Conservation (phyloP, 176 grass and related monocot species). For the Oryza coarctata region DNA sequence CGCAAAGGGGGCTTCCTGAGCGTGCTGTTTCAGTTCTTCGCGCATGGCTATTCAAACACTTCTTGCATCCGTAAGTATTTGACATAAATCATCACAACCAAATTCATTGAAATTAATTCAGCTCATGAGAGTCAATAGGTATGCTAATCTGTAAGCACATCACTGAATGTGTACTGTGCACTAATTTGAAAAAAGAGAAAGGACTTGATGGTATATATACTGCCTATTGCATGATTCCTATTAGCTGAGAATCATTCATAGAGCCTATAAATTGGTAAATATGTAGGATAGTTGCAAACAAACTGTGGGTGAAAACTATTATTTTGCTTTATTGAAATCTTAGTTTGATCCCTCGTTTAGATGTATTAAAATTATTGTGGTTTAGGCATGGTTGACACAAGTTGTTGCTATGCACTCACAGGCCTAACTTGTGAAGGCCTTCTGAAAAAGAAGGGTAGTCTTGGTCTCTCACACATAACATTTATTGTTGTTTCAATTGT, state of each 20-base stretch:
- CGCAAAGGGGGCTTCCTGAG: conserved; percentile 88
- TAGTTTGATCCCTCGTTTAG: background rate
- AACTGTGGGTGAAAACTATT: conserved; percentile 10
- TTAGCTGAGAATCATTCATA: conserved; percentile 29
- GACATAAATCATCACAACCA: background rate
- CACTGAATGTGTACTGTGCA: conserved; percentile 4
- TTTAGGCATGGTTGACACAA: background rate
- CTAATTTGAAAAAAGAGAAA: background rate
- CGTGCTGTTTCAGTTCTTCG: conserved; percentile 95
- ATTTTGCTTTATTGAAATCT: conserved; percentile 30
- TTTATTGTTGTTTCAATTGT: background rate
- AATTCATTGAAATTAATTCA: background rate
- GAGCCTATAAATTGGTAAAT: conserved; percentile 32
- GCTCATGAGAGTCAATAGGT: background rate
- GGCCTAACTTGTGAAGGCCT: background rate
- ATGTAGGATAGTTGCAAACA: conserved; percentile 19
- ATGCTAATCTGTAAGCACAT: background rate
- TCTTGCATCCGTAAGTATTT: conserved; percentile 91
- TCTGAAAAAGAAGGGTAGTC: background rate
- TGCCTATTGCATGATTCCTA: conserved; percentile 34
- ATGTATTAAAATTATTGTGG: background rate
- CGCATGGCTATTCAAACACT: conserved; percentile 94
- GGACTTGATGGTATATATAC: background rate
- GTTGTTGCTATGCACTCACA: conserved; percentile 9
- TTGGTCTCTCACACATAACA: background rate